phyloP scores from a whole-genome alignment of 805 yeast genomes.

The Priceomyces castillae region DNA sequence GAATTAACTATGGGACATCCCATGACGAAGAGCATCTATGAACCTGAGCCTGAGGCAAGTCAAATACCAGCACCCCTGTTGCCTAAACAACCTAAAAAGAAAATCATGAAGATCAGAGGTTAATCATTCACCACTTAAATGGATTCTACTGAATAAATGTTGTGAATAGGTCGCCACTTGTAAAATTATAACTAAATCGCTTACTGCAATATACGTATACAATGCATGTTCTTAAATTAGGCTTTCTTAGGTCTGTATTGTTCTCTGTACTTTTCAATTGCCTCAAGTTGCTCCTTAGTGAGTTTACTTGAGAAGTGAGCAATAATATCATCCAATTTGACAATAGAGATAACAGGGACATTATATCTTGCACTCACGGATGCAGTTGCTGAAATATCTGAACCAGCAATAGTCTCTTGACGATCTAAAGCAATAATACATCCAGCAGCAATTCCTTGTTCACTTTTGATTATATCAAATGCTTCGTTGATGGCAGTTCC shows the following conservation, averaged over 20 bases:
- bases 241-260: slow-evolving; percentile 43
- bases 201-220: neutral
- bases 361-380: slow-evolving; percentile 67
- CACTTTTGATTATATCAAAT: slow-evolving; percentile 66
- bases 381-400: slow-evolving; percentile 74
- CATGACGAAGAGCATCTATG: slow-evolving; percentile 67
- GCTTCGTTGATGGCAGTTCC: slow-evolving; percentile 98
- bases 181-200: neutral
- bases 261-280: slow-evolving; percentile 57
- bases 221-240: neutral
- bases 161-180: neutral
- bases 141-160: neutral
- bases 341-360: slow-evolving; percentile 84
- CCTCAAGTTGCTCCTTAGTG: slow-evolving; percentile 53
- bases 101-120: slow-evolving; percentile 61
- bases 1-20: slow-evolving; percentile 81
- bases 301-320: slow-evolving; percentile 55
- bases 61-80: slow-evolving; percentile 30
- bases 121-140: slow-evolving; percentile 13
- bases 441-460: slow-evolving; percentile 75
- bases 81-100: slow-evolving; percentile 50
- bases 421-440: slow-evolving; percentile 91
- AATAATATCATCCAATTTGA: slow-evolving; percentile 72
- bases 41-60: slow-evolving; percentile 43
- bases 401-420: slow-evolving; percentile 79